These are phyloP conservation scores for Silene coronaria DNA, from an alignment of 179 eudicot species.

Conservation along the genomic window DNA sequence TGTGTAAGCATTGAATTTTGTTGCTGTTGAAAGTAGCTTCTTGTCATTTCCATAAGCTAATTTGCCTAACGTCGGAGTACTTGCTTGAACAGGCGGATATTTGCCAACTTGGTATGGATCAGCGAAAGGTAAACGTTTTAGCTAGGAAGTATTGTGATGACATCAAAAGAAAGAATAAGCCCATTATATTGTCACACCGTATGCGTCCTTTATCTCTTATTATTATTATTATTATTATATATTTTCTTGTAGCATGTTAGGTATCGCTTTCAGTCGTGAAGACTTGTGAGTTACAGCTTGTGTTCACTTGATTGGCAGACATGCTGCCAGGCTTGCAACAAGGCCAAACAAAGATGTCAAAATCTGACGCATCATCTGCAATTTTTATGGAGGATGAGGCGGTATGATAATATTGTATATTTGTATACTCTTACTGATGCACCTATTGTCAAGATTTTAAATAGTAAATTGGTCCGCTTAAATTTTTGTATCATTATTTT, in stretches of 20 bases:
- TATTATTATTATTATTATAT: background rate
- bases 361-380: conserved; percentile 69
- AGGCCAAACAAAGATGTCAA: conserved; percentile 95
- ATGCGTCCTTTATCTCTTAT: conserved; percentile 26
- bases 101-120: conserved; percentile 96
- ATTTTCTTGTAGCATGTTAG: background rate
- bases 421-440: too few relatives aligned
- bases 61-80: conserved; percentile 4
- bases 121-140: conserved; percentile 88
- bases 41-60: background rate
- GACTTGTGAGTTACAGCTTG: background rate
- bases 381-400: conserved; percentile 93
- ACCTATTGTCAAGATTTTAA: too few relatives aligned
- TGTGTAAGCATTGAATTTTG: background rate
- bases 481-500: too few relatives aligned
- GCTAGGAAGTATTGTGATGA: conserved; percentile 96
- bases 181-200: conserved; percentile 92
- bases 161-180: too few relatives aligned
- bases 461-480: too few relatives aligned
- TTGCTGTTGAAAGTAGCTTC: background rate
- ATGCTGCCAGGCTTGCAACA: conserved; percentile 93
- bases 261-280: background rate
- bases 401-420: conserved; percentile 37
- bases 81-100: conserved; percentile 74
- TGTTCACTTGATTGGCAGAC: conserved; percentile 38